Evolutionary conservation across 495 filamentous ascomycete species (phyloP), one percentile per base, ranked within the genome.

Genomic region (Trichoderma parareesei): DNA sequence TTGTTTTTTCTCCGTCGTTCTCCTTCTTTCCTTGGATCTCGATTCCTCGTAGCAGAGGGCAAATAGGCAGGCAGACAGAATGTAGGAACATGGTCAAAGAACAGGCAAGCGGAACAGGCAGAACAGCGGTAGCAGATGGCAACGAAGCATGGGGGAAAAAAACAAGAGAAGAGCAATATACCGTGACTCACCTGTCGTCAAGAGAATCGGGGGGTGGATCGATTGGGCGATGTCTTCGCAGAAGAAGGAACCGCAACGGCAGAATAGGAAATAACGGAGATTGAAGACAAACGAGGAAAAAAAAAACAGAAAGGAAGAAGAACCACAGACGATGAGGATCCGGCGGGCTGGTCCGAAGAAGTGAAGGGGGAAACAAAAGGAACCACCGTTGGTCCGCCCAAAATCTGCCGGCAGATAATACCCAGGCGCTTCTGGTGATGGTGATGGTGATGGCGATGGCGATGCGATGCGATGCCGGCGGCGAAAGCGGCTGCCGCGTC

Each of bases 151-250:
- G 27, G 27, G 27, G 2, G 2, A 33, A 8, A 63, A 61, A n/a
- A 18, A 16, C 40, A 33, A 40, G 40, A 42, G 16, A 18, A 38
- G 40, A 13, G 27, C 37, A 61, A 7, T 35, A n/a, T 16, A 14
- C 18, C 46, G 46, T 61, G 60, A 61, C 60, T 61, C 60, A 61
- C 60, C 60, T 27, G 27, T 41, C 38, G 60, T 40, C 38, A 42
- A 2, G 0, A 61, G 59, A 41, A 40, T 27, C 27, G 27, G 27
- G 43, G 20, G 37, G 33, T 13, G 27, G 35, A 6, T 7, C 4
- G 38, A 61, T 61, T 38, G 38, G 59, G 59, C 33, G 35, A 38
- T 4, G 14, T 10, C 37, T 61, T 27, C 27, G 27, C 27, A 27
- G 27, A 27, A 27, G 27, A 27, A 27, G 27, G 27, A 27, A 27